phyloP scores from a whole-genome alignment of 495 filamentous ascomycete species.

The Neohortaea acidophila region DNA sequence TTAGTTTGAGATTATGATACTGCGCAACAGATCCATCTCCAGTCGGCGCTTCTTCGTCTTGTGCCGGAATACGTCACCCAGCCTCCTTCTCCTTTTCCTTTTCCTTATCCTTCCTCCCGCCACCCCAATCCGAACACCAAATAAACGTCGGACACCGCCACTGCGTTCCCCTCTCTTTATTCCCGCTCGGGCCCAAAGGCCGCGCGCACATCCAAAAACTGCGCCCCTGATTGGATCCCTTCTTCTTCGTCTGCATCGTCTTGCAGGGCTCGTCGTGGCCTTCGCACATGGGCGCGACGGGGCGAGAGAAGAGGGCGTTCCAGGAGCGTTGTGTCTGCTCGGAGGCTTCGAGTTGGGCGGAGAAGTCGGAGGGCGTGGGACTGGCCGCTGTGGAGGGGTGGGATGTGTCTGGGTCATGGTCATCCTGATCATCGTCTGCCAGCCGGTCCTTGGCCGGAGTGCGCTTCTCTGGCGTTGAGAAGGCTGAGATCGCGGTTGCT shows the following conservation, averaged over 20 bases:
- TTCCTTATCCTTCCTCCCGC: neutral
- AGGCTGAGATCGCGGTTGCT: too few species aligned
- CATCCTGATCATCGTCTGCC: too few species aligned
- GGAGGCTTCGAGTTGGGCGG: constrained; percentile 34
- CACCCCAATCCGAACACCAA: constrained; percentile 72
- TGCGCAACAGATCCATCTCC: too few species aligned
- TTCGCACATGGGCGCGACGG: constrained; percentile 60
- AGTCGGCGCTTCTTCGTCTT: too few species aligned
- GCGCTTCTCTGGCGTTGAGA: too few species aligned
- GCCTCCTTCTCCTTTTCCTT: neutral
- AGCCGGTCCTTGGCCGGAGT: too few species aligned
- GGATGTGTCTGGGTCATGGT: too few species aligned
- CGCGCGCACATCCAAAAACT: constrained; percentile 73
- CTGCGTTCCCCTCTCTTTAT: constrained; percentile 64
- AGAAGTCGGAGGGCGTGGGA: constrained; percentile 26
- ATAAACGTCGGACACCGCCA: constrained; percentile 84
- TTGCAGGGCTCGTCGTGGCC: constrained; percentile 74
- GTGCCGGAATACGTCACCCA: too few species aligned
- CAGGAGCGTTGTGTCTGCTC: constrained; percentile 57
- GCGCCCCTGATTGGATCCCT: constrained; percentile 66
- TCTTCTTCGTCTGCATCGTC: constrained; percentile 66
- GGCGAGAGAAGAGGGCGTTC: constrained; percentile 69
- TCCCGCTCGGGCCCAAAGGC: constrained; percentile 66
- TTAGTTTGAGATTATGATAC: too few species aligned
- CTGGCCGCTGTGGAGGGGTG: too few species aligned